These are phyloP conservation scores for Aspergillus nomiae DNA, from an alignment of 2,329 filamentous ascomycete genomes.

Conservation along the genomic window DNA sequence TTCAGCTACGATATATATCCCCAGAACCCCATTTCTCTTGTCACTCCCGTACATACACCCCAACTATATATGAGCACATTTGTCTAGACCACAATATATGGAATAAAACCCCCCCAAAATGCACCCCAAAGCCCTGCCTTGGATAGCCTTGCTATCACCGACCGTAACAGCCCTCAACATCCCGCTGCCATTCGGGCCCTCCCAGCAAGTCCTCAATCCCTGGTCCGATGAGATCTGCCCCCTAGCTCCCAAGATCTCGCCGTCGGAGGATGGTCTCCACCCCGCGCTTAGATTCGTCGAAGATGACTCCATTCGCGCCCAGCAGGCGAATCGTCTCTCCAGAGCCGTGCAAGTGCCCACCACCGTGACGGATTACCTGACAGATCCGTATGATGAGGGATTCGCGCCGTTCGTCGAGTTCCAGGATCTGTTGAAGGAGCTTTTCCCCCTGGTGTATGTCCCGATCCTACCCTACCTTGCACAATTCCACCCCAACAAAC, in stretches of 20 bases:
- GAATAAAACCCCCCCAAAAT: not conserved
- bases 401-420: slow-evolving; percentile 63
- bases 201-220: slow-evolving; percentile 19
- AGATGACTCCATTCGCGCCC: slow-evolving; percentile 31
- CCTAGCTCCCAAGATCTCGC: slow-evolving; percentile 29
- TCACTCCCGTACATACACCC: not conserved
- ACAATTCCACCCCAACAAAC: not conserved
- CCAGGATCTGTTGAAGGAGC: slow-evolving; percentile 50
- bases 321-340: slow-evolving; percentile 54
- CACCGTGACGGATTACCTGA: slow-evolving; percentile 33
- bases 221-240: slow-evolving; percentile 28
- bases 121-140: not conserved
- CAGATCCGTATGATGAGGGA: slow-evolving; percentile 56
- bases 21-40: not conserved
- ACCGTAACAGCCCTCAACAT: not conserved
- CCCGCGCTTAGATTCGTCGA: slow-evolving; percentile 31
- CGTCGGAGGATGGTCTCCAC: slow-evolving; percentile 31
- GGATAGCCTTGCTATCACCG: not conserved
- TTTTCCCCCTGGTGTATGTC: slow-evolving; percentile 54
- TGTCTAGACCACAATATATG: not conserved
- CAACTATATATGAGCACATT: too few relatives aligned
- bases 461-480: not conserved
- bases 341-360: slow-evolving; percentile 61
- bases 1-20: not conserved
- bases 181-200: slow-evolving; percentile 16